phyloP scores from a whole-genome alignment of 2,329 filamentous ascomycete genomes.

The Fusarium armeniacum region DNA sequence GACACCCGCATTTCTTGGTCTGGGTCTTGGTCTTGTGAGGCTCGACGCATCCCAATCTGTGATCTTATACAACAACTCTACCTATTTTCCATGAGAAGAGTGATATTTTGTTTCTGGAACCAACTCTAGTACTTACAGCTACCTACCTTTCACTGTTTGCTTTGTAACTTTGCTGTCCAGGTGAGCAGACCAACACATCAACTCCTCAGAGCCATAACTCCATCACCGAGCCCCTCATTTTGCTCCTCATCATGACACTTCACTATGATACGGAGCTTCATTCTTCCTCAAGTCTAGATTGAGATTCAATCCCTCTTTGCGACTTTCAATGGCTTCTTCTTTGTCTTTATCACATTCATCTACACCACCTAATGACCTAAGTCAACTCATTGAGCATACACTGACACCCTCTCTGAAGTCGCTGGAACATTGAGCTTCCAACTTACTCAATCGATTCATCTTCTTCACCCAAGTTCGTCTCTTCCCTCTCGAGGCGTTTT shows the following conservation, averaged over 20 bases:
- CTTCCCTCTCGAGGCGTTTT: constrained; percentile 20
- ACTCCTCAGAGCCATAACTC: constrained; percentile 36
- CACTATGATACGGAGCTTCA: constrained; percentile 15
- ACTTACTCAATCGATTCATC: constrained; percentile 2
- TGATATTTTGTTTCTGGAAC: background rate
- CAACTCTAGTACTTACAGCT: background rate
- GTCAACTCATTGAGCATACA: constrained; percentile 3
- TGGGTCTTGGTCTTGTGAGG: constrained; percentile 33
- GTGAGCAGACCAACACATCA: constrained; percentile 28
- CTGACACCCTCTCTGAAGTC: constrained; percentile 21
- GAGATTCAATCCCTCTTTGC: background rate
- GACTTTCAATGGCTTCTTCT: background rate
- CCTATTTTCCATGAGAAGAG: background rate
- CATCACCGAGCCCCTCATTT: constrained; percentile 40
- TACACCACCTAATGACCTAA: background rate
- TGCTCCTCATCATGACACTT: constrained; percentile 14
- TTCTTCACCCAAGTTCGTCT: constrained; percentile 23
- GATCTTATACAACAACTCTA: constrained; percentile 11
- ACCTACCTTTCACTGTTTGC: background rate
- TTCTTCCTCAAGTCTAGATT: constrained; percentile 3
- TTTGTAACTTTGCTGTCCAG: constrained; percentile 22
- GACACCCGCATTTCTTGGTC: constrained; percentile 22
- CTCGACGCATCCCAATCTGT: constrained; percentile 14
- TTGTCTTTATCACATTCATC: background rate
- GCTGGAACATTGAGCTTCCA: constrained; percentile 9